Evolutionary conservation across 495 filamentous ascomycete species (phyloP), one percentile per base, ranked within the genome.

Genomic region (Sabuloglossum arenarium): DNA sequence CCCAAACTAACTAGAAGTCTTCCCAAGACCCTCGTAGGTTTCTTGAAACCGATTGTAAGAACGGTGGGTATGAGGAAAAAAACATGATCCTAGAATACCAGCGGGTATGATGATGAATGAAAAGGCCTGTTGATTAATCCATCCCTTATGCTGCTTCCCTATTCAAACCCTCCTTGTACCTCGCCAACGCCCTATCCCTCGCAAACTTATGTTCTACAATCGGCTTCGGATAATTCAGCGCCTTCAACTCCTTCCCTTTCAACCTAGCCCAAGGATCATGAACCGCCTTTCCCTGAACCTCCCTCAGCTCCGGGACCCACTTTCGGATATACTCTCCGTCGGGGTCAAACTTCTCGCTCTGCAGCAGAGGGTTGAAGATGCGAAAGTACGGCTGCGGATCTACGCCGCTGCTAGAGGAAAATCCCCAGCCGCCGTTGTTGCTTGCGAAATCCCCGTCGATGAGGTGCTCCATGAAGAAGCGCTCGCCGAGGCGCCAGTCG

Each of bases 371-470:
- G 64, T 94, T 96, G 66, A 96, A 94, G 58, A 96, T 84, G 1
- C 86, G 75, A 60, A 95, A 94, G 62, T 90, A 94, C 0, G 88
- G 88, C 68, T 94, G 88, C 1, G 89, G 86, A 66, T 95, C 88
- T 0, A 90, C 87, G 12, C 89, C 89, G 0, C 85, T 84, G 11
- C 75, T 80, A 0, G 82, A 79, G 16, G 76, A 75, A 65, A 89
- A 95, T 0, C 88, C 89, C 89, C 89, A 94, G 0, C 89, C 89
- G 24, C 88, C 86, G 62, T 90, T 90, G 62, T 96, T 96, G 39
- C 79, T 84, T 0, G 88, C 86, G 64, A 95, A 95, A 66, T 95
- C 88, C 11, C 89, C 89, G 65, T 94, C 89, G 56, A 96, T 79
- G 5, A 95, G 73, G 53, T 86, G 73, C 61, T 84, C 79, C 84